phyloP scores from a whole-genome alignment of 208 protist species.

The Acanthamoeba castellanii region DNA sequence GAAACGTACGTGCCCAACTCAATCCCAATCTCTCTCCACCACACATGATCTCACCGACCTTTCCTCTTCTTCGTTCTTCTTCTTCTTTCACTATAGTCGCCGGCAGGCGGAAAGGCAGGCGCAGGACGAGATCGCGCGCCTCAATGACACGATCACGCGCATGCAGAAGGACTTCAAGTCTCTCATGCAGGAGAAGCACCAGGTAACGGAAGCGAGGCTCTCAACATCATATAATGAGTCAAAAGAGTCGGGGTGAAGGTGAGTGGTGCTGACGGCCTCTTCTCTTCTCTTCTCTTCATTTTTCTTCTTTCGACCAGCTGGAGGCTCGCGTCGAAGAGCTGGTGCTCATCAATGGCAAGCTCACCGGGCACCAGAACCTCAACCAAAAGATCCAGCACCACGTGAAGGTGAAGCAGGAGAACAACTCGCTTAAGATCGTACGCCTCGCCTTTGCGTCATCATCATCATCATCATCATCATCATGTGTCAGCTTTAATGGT shows the following conservation, averaged over 20 bases:
- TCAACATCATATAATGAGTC: background rate
- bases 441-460: background rate
- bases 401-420: slow-evolving; percentile 81
- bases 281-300: background rate
- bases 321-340: slow-evolving; percentile 8
- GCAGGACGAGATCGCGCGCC: background rate
- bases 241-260: background rate
- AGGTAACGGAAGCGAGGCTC: background rate
- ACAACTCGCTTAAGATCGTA: slow-evolving; percentile 76
- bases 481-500: background rate
- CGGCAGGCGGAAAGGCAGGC: slow-evolving; percentile 1
- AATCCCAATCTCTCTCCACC: background rate
- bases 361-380: slow-evolving; percentile 81
- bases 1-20: background rate
- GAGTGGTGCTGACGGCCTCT: background rate
- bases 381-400: slow-evolving; percentile 83
- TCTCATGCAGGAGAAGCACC: slow-evolving; percentile 29
- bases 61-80: background rate
- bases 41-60: background rate
- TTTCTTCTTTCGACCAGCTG: background rate
- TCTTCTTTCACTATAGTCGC: background rate
- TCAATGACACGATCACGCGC: background rate
- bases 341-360: slow-evolving; percentile 52
- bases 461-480: background rate
- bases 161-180: background rate